Conservation (phyloP, 2,329 filamentous ascomycete species). For the Aspergillus quadricinctus region DNA sequence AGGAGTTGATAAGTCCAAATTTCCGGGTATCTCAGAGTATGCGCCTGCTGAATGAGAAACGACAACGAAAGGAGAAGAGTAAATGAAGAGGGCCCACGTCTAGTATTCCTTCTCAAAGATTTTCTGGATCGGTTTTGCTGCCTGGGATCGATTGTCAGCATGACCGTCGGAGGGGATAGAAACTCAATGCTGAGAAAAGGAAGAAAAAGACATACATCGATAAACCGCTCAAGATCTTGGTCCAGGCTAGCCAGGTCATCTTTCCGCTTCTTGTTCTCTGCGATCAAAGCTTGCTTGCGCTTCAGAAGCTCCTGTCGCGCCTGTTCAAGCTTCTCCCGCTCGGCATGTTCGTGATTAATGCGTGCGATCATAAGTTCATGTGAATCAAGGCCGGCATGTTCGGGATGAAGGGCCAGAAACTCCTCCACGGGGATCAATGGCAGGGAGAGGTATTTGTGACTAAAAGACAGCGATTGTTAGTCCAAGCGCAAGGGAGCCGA, state of each 20-base stretch:
- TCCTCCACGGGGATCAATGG: slow-evolving; percentile 80
- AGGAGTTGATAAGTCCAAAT: slow-evolving; percentile 10
- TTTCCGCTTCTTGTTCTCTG: slow-evolving; percentile 85
- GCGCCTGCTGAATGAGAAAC: slow-evolving; percentile 16
- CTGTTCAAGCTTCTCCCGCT: slow-evolving; percentile 80
- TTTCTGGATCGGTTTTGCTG: slow-evolving; percentile 82
- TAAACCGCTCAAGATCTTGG: slow-evolving; percentile 87
- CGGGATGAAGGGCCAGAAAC: slow-evolving; percentile 71
- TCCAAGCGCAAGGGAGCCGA: neutral
- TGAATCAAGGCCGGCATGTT: slow-evolving; percentile 67
- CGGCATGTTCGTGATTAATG: slow-evolving; percentile 83
- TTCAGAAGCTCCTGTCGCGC: slow-evolving; percentile 73
- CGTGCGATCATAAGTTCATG: slow-evolving; percentile 82
- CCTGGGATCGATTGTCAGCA: slow-evolving; percentile 46
- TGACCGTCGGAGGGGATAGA: neutral
- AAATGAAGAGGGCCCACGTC: neutral
- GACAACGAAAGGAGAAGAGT: neutral
- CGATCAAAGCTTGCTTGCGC: slow-evolving; percentile 64
- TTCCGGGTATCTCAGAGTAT: slow-evolving; percentile 24
- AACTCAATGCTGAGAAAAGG: neutral
- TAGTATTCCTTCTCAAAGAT: slow-evolving; percentile 71
- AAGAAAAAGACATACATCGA: slow-evolving; percentile 60
- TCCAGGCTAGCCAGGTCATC: slow-evolving; percentile 90
- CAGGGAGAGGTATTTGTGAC: slow-evolving; percentile 78
- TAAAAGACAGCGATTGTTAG: slow-evolving; percentile 7